Evolutionary conservation across 352 stramenopile genomes (phyloP).

Genomic region (Phytophthora fragariaefolia): DNA sequence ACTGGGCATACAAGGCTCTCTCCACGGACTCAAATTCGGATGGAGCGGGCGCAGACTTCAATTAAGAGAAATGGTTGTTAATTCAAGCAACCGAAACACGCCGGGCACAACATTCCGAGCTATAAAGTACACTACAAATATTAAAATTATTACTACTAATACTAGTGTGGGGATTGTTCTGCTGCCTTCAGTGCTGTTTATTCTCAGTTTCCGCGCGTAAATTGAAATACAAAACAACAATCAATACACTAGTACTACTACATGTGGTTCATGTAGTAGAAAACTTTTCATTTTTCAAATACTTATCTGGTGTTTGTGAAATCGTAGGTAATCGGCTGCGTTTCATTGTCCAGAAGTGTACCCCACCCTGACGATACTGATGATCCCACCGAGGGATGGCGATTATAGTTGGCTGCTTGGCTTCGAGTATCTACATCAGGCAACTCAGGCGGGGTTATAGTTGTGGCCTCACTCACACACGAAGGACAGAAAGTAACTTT

Average conservation of each 20-base stretch:
- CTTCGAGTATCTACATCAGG: constrained; percentile 16
- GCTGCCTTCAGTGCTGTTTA: too few species aligned
- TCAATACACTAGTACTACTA: too few species aligned
- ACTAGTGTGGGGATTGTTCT: too few species aligned
- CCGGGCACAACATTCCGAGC: too few species aligned
- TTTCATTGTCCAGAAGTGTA: constrained; percentile 15
- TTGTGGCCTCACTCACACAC: constrained; percentile 26
- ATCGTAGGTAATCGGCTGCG: constrained; percentile 10
- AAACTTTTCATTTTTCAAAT: neutral
- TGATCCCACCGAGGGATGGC: constrained; percentile 24
- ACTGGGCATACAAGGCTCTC: neutral
- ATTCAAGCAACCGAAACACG: too few species aligned
- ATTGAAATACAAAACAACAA: too few species aligned
- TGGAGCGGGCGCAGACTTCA: neutral
- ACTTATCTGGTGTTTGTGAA: constrained; percentile 48
- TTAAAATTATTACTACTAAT: too few species aligned
- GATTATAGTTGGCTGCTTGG: constrained; percentile 9
- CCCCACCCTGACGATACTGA: constrained; percentile 31
- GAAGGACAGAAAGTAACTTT: constrained; percentile 44
- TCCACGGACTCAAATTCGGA: neutral
- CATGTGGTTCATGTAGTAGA: neutral
- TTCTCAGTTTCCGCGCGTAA: too few species aligned
- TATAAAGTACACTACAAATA: too few species aligned
- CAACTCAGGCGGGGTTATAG: constrained; percentile 17
- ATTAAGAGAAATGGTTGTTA: too few species aligned